A percentile compares a stretch with the other conserved stretches of the same genome.
Conservation (phyloP, 2,329 filamentous ascomycete genomes). For the Fusarium sp. region DNA sequence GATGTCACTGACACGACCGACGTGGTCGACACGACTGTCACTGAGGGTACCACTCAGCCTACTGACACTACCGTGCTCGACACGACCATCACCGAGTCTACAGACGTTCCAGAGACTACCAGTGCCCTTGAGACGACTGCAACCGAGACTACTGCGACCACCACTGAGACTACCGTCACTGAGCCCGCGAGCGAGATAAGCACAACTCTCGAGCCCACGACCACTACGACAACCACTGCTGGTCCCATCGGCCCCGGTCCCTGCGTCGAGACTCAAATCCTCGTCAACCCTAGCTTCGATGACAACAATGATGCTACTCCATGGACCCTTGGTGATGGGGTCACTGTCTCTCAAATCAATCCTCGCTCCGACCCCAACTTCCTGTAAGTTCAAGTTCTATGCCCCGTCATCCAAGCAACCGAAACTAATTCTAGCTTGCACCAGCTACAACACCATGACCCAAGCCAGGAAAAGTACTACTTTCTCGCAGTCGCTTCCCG, state of each 20-base stretch:
- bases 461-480: background rate
- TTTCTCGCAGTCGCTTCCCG: slow-evolving; percentile 6
- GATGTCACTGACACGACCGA: background rate
- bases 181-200: too few relatives aligned
- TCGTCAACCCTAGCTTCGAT: slow-evolving; percentile 17
- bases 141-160: background rate
- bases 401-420: background rate
- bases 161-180: background rate
- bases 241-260: background rate
- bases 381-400: background rate
- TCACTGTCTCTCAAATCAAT: background rate
- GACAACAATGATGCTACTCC: background rate
- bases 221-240: background rate
- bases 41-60: background rate
- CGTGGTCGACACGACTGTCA: background rate
- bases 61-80: background rate
- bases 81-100: background rate
- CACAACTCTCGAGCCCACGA: background rate
- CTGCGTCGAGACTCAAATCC: slow-evolving; percentile 8
- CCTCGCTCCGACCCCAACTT: background rate
- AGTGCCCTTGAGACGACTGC: background rate
- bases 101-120: background rate
- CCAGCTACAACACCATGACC: background rate
- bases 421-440: background rate
- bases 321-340: background rate